These are phyloP conservation scores for Cercophora sp. DNA, from an alignment of 495 filamentous ascomycete genomes.

Conservation along the genomic window DNA sequence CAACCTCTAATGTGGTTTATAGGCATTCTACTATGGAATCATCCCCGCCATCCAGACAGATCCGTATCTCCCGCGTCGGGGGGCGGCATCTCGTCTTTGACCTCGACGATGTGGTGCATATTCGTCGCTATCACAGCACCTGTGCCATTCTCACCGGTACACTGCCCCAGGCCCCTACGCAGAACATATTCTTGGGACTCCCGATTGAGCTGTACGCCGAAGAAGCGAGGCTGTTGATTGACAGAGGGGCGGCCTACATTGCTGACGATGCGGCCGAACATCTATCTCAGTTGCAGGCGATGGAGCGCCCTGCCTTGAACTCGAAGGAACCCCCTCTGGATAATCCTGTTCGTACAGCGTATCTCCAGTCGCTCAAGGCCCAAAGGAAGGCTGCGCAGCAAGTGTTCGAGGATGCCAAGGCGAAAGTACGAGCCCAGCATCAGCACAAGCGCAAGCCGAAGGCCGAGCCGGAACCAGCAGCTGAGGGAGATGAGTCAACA, in stretches of 20 bases:
- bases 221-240: conserved; percentile 79
- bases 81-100: conserved; percentile 88
- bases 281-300: conserved; percentile 51
- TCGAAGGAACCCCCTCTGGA: no score
- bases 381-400: conserved; percentile 39
- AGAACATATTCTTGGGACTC: conserved; percentile 89
- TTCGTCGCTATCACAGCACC: conserved; percentile 78
- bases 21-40: conserved; percentile 24
- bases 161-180: conserved; percentile 85
- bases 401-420: conserved; percentile 35
- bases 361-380: conserved; percentile 37
- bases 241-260: conserved; percentile 72
- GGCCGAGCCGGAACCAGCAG: conserved; percentile 13
- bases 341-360: conserved; percentile 48
- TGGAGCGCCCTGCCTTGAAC: no score
- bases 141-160: conserved; percentile 83
- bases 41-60: conserved; percentile 22
- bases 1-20: conserved; percentile 19
- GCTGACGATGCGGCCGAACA: conserved; percentile 73
- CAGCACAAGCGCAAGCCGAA: conserved; percentile 24
- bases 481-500: conserved; percentile 29
- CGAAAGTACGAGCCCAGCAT: conserved; percentile 30
- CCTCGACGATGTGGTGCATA: conserved; percentile 71
- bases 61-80: conserved; percentile 79
- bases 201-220: conserved; percentile 88